phyloP scores from a whole-genome alignment of 208 protist genomes.

The Leishmania lainsoni region DNA sequence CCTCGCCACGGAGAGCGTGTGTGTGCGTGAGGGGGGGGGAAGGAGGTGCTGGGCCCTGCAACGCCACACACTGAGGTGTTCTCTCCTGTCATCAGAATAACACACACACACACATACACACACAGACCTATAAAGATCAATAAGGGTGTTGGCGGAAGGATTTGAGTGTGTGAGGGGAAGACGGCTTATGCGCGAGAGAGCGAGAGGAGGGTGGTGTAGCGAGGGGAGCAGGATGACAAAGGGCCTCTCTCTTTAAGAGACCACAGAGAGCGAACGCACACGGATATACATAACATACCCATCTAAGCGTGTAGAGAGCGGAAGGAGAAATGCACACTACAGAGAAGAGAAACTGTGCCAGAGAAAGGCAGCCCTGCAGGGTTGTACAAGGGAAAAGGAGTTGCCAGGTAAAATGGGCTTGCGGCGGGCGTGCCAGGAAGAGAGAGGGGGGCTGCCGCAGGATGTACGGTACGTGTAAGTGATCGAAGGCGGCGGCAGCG shows the following conservation, averaged over 20 bases:
- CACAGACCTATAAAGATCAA: not conserved
- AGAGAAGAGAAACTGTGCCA: not conserved
- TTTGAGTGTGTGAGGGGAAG: not conserved
- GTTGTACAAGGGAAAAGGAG: not conserved
- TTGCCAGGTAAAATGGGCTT: no score
- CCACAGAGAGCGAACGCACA: not conserved
- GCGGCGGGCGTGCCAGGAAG: not conserved
- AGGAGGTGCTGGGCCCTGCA: not conserved
- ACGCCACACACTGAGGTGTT: not conserved
- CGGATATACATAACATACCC: not conserved
- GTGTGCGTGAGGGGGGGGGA: no score
- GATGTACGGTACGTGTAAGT: not conserved
- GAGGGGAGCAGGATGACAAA: not conserved
- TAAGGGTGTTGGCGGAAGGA: not conserved
- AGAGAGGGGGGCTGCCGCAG: not conserved
- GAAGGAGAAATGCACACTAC: not conserved
- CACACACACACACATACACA: conserved; percentile 9
- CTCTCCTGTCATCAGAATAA: not conserved
- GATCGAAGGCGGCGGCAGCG: not conserved
- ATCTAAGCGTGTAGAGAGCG: not conserved
- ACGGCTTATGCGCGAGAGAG: not conserved
- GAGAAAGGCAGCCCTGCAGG: not conserved
- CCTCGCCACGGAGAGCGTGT: not conserved
- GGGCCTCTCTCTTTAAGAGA: not conserved
- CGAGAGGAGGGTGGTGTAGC: not conserved